Base-by-base conservation (phyloP, 257 asterid species). In the Solanum lignicaule region DNA sequence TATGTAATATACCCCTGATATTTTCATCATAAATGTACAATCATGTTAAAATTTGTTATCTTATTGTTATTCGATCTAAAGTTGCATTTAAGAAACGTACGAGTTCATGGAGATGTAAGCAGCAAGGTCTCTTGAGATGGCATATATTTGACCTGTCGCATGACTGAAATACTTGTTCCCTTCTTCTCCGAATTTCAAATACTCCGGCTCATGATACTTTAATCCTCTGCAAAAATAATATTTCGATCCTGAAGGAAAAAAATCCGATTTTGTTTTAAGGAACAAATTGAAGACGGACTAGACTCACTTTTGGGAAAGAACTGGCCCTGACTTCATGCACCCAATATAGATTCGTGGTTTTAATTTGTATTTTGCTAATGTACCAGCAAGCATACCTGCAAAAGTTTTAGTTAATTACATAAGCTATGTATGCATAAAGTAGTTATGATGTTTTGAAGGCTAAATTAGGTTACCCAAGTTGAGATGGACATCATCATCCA, bases 401-500 rank as follows among this genome's bases (percentile, higher is more conserved):
- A 7, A 41, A 6, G 1, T 14, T 38, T 6, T 18, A 7, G 18
- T 23, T 21, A 13, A 65, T 62, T 46, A 60, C 38, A 8, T 62
- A 15, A 32, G 36, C 9, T n/a, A n/a, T 25, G 36, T 9, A 6
- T 78, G 35, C 55, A 78, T 39, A 14, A 41, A 41, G n/a, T 25
- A 41, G n/a, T 27, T 66, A 66, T 68, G 35, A 13, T 15, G 20
- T 27, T 13, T 68, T 10, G 31, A 68, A 68, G n/a, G 65, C 65
- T 68, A 68, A 68, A 27, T 27, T 27, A 68, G 74, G 7, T 7
- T 7, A 68, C 74, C 74, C 35, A 68, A 58, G 83, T 95, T 95
- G n/a, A 95, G 90, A 89, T 95, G 98, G 69, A 95, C 93, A 83
- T 95, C 98, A 66, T 95, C 98, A 38, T 95, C 98, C n/a, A 95